phyloP scores from a whole-genome alignment of 2,329 filamentous ascomycete species.

The Emmonsia crescens region DNA sequence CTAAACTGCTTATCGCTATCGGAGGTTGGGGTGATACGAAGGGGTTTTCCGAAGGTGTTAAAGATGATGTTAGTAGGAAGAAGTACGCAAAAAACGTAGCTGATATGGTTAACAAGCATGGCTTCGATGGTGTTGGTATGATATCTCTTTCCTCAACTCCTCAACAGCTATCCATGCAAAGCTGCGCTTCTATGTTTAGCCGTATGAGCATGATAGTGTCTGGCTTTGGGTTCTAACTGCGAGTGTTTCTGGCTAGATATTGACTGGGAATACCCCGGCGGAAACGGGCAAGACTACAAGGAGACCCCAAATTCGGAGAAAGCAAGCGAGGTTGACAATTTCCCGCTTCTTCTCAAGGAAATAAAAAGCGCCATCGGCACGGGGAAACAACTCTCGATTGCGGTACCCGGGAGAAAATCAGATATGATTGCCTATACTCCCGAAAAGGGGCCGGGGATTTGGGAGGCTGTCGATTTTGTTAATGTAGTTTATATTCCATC shows the following conservation, averaged over 20 bases:
- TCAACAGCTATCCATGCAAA: too few relatives aligned
- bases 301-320: conserved; percentile 52
- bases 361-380: conserved; percentile 55
- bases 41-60: conserved; percentile 49
- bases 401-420: conserved; percentile 39
- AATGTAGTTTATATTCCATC: conserved; percentile 31
- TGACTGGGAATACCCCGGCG: conserved; percentile 55
- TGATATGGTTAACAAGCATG: conserved; percentile 49
- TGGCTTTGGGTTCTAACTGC: not conserved
- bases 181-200: not conserved
- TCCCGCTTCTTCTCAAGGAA: conserved; percentile 49
- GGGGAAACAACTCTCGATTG: conserved; percentile 48
- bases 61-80: conserved; percentile 40
- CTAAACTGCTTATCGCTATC: conserved; percentile 56
- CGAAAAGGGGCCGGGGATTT: conserved; percentile 48
- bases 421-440: conserved; percentile 46
- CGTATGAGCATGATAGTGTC: not conserved
- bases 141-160: not conserved
- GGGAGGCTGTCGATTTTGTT: conserved; percentile 52
- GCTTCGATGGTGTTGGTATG: conserved; percentile 54
- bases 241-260: conserved; percentile 37
- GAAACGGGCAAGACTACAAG: conserved; percentile 41
- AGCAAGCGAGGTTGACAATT: conserved; percentile 49
- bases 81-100: conserved; percentile 55
- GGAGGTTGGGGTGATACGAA: conserved; percentile 57